Conservation (phyloP, 2,329 filamentous ascomycete genomes). For the Ophiostoma montium region DNA sequence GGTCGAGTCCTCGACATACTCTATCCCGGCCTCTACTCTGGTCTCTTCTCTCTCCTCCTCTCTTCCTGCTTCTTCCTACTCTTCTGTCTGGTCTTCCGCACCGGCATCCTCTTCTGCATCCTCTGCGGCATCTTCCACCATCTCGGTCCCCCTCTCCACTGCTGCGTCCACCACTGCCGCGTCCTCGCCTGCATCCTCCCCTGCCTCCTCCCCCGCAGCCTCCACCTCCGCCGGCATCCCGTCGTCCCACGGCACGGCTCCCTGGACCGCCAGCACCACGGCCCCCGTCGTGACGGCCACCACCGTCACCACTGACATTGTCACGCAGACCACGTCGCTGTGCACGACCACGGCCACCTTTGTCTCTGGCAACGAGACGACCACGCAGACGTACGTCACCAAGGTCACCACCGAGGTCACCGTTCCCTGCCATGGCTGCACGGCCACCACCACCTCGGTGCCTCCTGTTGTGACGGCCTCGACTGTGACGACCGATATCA, state of each 20-base stretch:
- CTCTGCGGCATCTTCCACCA: neutral
- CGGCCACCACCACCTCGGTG: neutral
- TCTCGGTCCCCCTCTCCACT: too few relatives aligned
- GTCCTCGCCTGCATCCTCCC: neutral
- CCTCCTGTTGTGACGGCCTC: neutral
- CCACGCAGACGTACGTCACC: neutral
- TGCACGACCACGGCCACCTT: conserved; percentile 3
- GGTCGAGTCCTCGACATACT: neutral
- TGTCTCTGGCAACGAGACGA: neutral
- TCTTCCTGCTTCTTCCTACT: neutral
- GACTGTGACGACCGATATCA: neutral
- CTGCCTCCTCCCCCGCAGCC: neutral
- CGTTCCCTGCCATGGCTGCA: conserved; percentile 3
- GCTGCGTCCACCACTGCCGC: neutral
- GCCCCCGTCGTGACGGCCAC: neutral
- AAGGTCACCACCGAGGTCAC: conserved; percentile 2
- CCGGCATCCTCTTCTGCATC: conserved; percentile 1
- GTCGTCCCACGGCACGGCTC: neutral
- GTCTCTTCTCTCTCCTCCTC: neutral
- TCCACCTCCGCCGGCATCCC: neutral
- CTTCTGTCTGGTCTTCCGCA: neutral
- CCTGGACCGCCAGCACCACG: neutral
- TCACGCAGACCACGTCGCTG: neutral
- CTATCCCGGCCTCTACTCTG: neutral
- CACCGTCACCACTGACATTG: neutral